Evolutionary conservation across 2,329 filamentous ascomycete genomes (phyloP), one percentile per base, ranked within the genome.

Genomic region (Epichloe glyceriae): DNA sequence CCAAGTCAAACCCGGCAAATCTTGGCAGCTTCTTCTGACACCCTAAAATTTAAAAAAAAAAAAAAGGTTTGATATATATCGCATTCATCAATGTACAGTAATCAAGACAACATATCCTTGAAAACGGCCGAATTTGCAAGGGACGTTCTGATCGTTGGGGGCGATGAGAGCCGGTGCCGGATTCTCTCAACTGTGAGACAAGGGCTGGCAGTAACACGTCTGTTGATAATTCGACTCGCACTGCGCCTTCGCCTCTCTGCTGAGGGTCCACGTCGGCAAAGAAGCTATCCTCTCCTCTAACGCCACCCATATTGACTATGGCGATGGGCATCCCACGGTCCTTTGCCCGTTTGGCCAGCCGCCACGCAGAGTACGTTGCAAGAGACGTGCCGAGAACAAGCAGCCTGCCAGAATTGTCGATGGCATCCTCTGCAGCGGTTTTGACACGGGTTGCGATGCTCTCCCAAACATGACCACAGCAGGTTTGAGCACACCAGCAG

Each of bases 401-500:
- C 37, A 97, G 67, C 53, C 80, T 79, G 5, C 81, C 82, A 1
- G 88, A 86, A 30, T 76, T 75, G 60, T 96, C 87, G 47, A 97
- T 80, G 12, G 86, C 85, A 30, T 80, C 70, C 62, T 97, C 90
- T 1, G 90, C 91, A 0, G 81, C 82, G 1, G 71, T 66, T 65
- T 94, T 96, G 37, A 90, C 82, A 1, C 69, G 61, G 1, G 69
- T 66, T 0, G 79, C 73, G 47, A 97, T 95, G 53, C 81, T 90
- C 67, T 97, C 93, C 93, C 93, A 64, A 97, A 97, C 88, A 97
- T 96, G 59, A 90, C 83, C 2, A 98, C 90, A 1, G 87, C 87
- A 3, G 93, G 93, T 63, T 97, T 97, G 50, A 98, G 66, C 38
- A 97, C 80, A 2, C 91, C 93, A 0, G 82, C 87, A 2, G 76